Base-by-base conservation (phyloP, 2,329 filamentous ascomycete genomes). In the Annulohypoxylon truncatum region DNA sequence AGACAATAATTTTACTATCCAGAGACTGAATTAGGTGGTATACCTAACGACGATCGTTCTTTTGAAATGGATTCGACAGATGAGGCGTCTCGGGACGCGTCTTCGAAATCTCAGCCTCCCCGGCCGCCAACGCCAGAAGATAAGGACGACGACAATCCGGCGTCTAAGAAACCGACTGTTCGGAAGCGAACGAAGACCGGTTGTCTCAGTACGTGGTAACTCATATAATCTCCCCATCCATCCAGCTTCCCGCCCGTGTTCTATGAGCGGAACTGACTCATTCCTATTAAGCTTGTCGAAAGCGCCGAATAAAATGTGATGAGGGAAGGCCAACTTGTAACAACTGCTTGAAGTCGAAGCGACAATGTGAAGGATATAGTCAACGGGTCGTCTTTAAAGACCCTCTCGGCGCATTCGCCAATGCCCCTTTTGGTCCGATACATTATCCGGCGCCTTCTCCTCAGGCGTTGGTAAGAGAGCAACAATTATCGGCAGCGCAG, bases 291-390 rank as follows among this genome's bases (percentile, higher is more conserved):
- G 92, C 96, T 62, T 99, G 96, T 80, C 91, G 96, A 69, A 95
- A 92, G 80, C 90, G 96, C 56, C 92, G 96, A 68, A 98, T 99
- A 80, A 99, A 98, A 80, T 99, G 96, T 79, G 96, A 96, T 67
- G 96, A 98, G 78, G 92, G 93, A 74, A 87, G 91, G 52, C 93
- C 93, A 24, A 91, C 86, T 26, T 96, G 93, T 79, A 89, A 86
- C 74, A 96, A 96, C 75, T 96, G 93, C 80, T 89, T 92, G 81
- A 96, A 95, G 76, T 95, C 92, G 15, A 95, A 94, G 79, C 87
- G 93, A 12, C 84, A 89, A 70, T 96, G 93, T 77, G 92, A 96
- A 78, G 93, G 93, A 56, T 96, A 96, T 77, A 93, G 89, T 71
- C 91, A 93, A 77, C 87, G 91, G 48, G 89, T 96, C 57, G 84